Percentiles rank a stretch among this genome's conserved stretches.
Evolutionary conservation across 257 asterid species (phyloP).

Genomic region (Paulownia fortunei): DNA sequence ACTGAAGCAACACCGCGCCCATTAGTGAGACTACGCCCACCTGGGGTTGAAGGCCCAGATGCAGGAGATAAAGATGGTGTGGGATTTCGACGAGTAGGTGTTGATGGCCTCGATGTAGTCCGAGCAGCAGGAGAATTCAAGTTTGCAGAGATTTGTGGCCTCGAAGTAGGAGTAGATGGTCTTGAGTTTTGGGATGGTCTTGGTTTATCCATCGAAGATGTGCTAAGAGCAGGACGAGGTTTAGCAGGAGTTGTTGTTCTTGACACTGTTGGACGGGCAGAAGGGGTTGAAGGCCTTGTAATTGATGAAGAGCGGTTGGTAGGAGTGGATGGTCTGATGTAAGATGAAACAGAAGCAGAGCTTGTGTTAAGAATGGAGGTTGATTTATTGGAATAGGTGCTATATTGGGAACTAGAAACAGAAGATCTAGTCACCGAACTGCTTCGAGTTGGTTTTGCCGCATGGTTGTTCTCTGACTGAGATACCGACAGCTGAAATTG

Average conservation of each 20-base stretch:
- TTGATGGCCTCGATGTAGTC: slow-evolving; percentile 86
- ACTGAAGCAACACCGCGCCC: slow-evolving; percentile 61
- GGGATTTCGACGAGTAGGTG: slow-evolving; percentile 85
- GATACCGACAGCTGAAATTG: slow-evolving; percentile 83
- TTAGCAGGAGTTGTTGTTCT: slow-evolving; percentile 91
- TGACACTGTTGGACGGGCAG: slow-evolving; percentile 66
- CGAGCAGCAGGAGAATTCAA: slow-evolving; percentile 59
- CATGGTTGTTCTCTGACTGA: slow-evolving; percentile 80
- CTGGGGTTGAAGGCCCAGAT: slow-evolving; percentile 66
- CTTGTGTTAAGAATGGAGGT: slow-evolving; percentile 85
- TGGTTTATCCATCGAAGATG: slow-evolving; percentile 66
- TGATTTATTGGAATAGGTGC: slow-evolving; percentile 70
- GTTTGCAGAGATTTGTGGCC: slow-evolving; percentile 73
- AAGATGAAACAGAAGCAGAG: slow-evolving; percentile 95
- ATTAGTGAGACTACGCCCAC: slow-evolving; percentile 59
- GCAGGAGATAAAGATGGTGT: slow-evolving; percentile 63
- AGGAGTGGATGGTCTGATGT: slow-evolving; percentile 94
- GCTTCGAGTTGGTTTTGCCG: slow-evolving; percentile 75
- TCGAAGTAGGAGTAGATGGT: slow-evolving; percentile 96
- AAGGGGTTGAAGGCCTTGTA: slow-evolving; percentile 86
- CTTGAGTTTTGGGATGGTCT: slow-evolving; percentile 83
- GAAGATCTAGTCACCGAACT: slow-evolving; percentile 89
- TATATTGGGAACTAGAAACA: slow-evolving; percentile 69
- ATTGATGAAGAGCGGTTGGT: slow-evolving; percentile 74
- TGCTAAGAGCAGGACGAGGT: slow-evolving; percentile 58